A percentile compares a stretch with the other conserved stretches of the same genome.
phyloP scores from a whole-genome alignment of 345 rosid genomes.

The Citrus inodora region DNA sequence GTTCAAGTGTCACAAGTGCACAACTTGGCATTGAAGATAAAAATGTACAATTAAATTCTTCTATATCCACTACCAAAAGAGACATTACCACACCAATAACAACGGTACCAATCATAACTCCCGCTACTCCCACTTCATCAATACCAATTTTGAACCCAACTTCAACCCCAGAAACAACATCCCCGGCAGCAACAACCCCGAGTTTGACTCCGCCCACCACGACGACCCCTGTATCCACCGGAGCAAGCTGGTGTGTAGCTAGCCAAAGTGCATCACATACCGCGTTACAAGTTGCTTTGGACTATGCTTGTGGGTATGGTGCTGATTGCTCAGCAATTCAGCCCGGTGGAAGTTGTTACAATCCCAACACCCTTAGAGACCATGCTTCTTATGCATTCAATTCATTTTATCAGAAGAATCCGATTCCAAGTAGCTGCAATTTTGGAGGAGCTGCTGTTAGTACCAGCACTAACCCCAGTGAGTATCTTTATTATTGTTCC shows the following conservation, averaged over 20 bases:
- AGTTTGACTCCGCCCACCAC: slow-evolving; percentile 17
- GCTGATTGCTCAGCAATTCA: slow-evolving; percentile 75
- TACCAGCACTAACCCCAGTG: slow-evolving; percentile 86
- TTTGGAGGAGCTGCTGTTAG: slow-evolving; percentile 78
- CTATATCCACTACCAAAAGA: slow-evolving; percentile 23
- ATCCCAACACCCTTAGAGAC: slow-evolving; percentile 49
- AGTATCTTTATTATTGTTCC: slow-evolving; percentile 12
- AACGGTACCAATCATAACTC: slow-evolving; percentile 47
- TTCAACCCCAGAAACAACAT: slow-evolving; percentile 41
- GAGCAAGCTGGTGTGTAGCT: slow-evolving; percentile 82
- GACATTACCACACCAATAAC: slow-evolving; percentile 64
- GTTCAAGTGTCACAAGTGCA: slow-evolving; percentile 18
- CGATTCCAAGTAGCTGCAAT: slow-evolving; percentile 69
- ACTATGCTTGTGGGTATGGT: slow-evolving; percentile 86
- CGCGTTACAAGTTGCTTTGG: slow-evolving; percentile 71
- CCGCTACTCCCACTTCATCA: slow-evolving; percentile 28
- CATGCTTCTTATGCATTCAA: slow-evolving; percentile 92
- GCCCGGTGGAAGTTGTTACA: slow-evolving; percentile 56
- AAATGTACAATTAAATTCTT: neutral
- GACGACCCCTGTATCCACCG: slow-evolving; percentile 26
- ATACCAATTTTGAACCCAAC: slow-evolving; percentile 40
- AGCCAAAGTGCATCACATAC: slow-evolving; percentile 60
- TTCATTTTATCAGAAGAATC: slow-evolving; percentile 70
- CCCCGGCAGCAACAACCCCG: slow-evolving; percentile 32
- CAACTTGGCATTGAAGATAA: neutral